These are phyloP conservation scores for Stereocaulon alpinum DNA, from an alignment of 495 filamentous ascomycete species.

Conservation along the genomic window DNA sequence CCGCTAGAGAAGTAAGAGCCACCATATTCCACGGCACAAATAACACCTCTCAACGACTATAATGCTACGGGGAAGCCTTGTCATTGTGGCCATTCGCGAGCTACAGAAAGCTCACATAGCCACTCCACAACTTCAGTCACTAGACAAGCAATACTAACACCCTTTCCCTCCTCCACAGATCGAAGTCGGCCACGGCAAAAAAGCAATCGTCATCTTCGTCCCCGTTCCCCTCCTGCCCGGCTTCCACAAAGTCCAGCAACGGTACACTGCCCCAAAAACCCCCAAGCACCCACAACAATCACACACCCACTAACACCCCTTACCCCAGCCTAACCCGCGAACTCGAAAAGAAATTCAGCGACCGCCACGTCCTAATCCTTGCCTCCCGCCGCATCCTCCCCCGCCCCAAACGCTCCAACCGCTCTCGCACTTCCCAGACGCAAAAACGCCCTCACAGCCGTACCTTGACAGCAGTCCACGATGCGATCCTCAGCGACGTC, in stretches of 20 bases:
- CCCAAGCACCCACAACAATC: background rate
- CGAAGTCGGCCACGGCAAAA: slow-evolving; percentile 99
- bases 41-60: too few species aligned
- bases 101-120: background rate
- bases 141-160: background rate
- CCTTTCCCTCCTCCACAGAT: slow-evolving; percentile 55
- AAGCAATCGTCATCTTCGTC: slow-evolving; percentile 99
- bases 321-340: slow-evolving; percentile 81
- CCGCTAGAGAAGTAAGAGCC: slow-evolving; percentile 85
- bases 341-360: slow-evolving; percentile 99
- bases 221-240: slow-evolving; percentile 89
- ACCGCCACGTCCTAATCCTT: slow-evolving; percentile 98
- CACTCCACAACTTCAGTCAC: background rate
- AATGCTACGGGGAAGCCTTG: too few species aligned
- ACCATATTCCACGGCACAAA: slow-evolving; percentile 1
- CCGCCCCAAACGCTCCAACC: slow-evolving; percentile 90
- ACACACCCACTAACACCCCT: slow-evolving; percentile 5
- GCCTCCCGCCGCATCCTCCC: slow-evolving; percentile 97
- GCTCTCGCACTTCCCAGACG: slow-evolving; percentile 82
- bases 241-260: slow-evolving; percentile 98
- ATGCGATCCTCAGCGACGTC: slow-evolving; percentile 87
- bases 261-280: slow-evolving; percentile 43
- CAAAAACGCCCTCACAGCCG: slow-evolving; percentile 98
- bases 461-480: slow-evolving; percentile 95
- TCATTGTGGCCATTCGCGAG: too few species aligned